Percentiles rank a stretch among this genome's conserved stretches.
These are phyloP conservation scores for Apiospora marii DNA, from an alignment of 2,329 filamentous ascomycete species.

Conservation along the genomic window DNA sequence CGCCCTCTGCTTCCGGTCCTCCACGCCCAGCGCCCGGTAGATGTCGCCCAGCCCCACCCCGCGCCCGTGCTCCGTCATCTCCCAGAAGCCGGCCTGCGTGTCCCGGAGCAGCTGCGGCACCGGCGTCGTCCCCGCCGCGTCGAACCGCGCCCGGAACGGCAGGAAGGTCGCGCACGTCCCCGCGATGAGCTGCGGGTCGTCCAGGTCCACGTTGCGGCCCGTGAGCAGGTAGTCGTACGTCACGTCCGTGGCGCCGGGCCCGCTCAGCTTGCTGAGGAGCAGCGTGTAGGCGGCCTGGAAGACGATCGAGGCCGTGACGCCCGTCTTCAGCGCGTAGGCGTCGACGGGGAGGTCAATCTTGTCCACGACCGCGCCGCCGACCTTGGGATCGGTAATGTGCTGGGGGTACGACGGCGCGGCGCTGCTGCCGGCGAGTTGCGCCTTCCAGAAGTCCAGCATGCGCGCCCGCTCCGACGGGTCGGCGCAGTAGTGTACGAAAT, in stretches of 20 bases:
- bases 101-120: slow-evolving; percentile 33
- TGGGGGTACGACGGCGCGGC: slow-evolving; percentile 21
- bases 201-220: slow-evolving; percentile 47
- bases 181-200: slow-evolving; percentile 46
- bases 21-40: slow-evolving; percentile 32
- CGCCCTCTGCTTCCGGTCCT: slow-evolving; percentile 29
- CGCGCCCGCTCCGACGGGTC: slow-evolving; percentile 28
- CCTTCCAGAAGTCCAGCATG: slow-evolving; percentile 35
- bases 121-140: slow-evolving; percentile 16
- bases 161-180: slow-evolving; percentile 49
- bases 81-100: slow-evolving; percentile 41
- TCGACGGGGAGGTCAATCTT: slow-evolving; percentile 33
- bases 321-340: slow-evolving; percentile 32
- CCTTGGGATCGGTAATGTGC: slow-evolving; percentile 17
- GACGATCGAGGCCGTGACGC: slow-evolving; percentile 43
- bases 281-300: slow-evolving; percentile 46
- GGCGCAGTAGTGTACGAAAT: slow-evolving; percentile 37
- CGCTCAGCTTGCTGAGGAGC: slow-evolving; percentile 37
- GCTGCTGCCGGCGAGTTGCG: slow-evolving; percentile 23
- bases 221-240: slow-evolving; percentile 47
- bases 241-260: slow-evolving; percentile 32
- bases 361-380: slow-evolving; percentile 24
- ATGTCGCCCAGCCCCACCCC: slow-evolving; percentile 39
- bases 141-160: slow-evolving; percentile 39
- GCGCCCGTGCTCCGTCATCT: slow-evolving; percentile 39